Percentiles rank a stretch among this genome's conserved stretches.
These are phyloP conservation scores for Metrosideros polymorpha DNA, from an alignment of 441 rosid species.

Conservation along the genomic window DNA sequence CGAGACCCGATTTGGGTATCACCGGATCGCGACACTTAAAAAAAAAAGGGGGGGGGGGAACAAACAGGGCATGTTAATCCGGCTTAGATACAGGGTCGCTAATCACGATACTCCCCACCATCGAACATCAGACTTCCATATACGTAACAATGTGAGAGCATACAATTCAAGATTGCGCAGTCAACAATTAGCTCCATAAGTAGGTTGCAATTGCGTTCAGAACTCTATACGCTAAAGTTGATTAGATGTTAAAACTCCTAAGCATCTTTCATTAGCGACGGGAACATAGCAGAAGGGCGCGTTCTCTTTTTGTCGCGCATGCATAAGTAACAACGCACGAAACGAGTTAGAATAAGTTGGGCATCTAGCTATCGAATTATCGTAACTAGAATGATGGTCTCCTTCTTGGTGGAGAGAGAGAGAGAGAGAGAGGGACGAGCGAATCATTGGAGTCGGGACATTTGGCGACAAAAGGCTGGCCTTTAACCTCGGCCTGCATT, in stretches of 20 bases:
- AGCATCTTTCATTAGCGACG: neutral
- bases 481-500: conserved; percentile 19
- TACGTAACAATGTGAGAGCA: neutral
- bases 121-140: neutral
- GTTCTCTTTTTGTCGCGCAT: neutral
- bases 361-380: neutral
- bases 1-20: neutral
- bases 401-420: neutral
- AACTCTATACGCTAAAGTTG: neutral
- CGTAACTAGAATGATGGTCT: neutral
- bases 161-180: neutral
- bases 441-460: conserved; percentile 29
- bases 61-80: neutral
- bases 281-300: neutral
- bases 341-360: neutral
- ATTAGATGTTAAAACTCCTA: neutral
- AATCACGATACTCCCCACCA: neutral
- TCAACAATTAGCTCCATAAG: neutral
- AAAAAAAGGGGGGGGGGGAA: neutral
- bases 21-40: neutral
- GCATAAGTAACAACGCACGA: neutral
- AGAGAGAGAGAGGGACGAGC: neutral
- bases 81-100: neutral
- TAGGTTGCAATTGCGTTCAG: neutral
- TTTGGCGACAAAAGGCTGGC: conserved; percentile 44